Evolutionary conservation across 2,329 filamentous ascomycete species (phyloP).

Genomic region (Aspergillus novofumigatus): DNA sequence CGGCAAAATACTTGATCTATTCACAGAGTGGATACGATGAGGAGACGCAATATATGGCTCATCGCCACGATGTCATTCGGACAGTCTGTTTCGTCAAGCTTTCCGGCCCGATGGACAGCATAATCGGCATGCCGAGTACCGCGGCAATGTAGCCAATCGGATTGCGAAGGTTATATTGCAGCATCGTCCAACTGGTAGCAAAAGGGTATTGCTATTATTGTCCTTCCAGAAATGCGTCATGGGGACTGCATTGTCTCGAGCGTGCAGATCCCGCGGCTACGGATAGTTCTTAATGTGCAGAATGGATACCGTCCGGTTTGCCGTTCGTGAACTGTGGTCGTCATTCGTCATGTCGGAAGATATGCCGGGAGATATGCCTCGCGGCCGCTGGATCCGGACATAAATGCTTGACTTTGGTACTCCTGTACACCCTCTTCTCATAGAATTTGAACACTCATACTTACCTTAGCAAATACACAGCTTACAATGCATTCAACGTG

Average conservation of each 20-base stretch:
- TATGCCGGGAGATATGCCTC: not conserved
- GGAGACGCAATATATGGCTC: not conserved
- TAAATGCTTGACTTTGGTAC: not conserved
- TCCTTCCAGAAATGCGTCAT: not conserved
- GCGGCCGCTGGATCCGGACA: not conserved
- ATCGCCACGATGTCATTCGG: not conserved
- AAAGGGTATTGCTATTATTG: not conserved
- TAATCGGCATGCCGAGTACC: not conserved
- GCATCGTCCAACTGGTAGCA: too few species aligned
- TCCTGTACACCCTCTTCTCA: too few species aligned
- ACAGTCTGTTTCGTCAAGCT: not conserved
- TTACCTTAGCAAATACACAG: not conserved
- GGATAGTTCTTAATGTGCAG: not conserved
- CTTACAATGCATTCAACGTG: conserved; percentile 17
- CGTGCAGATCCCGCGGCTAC: not conserved
- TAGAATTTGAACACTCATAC: too few species aligned
- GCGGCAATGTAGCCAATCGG: not conserved
- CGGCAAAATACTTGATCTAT: not conserved
- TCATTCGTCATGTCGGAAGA: not conserved
- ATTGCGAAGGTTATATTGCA: too few species aligned
- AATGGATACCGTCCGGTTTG: not conserved
- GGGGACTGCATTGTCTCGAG: too few species aligned
- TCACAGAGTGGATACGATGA: not conserved
- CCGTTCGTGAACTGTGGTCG: not conserved
- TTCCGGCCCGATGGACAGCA: not conserved